Evolutionary conservation across 352 stramenopile genomes (phyloP), one percentile per base, ranked within the genome.

Genomic region (Pythium oligandrum): DNA sequence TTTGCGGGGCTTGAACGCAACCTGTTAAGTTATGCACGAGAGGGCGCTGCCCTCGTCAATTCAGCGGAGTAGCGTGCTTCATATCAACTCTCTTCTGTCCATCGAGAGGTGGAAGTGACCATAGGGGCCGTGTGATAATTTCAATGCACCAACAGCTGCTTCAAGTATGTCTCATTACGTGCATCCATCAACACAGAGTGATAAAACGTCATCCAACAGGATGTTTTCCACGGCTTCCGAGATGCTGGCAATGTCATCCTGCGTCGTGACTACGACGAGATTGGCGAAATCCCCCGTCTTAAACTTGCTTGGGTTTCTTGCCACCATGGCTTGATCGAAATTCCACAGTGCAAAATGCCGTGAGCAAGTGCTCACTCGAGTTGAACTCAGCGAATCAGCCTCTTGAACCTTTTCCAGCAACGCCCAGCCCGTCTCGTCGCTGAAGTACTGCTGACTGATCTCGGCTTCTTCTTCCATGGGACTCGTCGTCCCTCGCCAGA

Each of bases 1-100:
- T 83, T 83, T 37, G 70, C 65, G 0, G 49, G 39, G 4, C 63
- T 83, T 17, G 73, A 83, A 49, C 32, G 62, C 31, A 57, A 61
- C 30, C 49, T 83, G 44, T 50, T 83, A 42, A 58, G 53, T 11
- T 78, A 65, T 44, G 67, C 74, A 8, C 48, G 59, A 0, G 61
- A 83, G 26, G 73, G 70, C 38, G 38, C 38, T 8, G 38, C 7
- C 38, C 7, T 42, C 83, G 75, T 54, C 75, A 72, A 12, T 26
- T 26, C 17, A 26, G 17, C 17, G 17, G 17, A 26, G 17, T 26
- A 26, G 17, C 17, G 17, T 26, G 17, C 17, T 26, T 26, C 17
- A 26, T 26, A 26, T 26, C 17, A 26, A 26, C 17, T 26, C 17
- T 26, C 17, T 26, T 26, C 17, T 26, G 17, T 26, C 17, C 17